phyloP scores from a whole-genome alignment of 352 stramenopile species.

The Pythium graminicola region DNA sequence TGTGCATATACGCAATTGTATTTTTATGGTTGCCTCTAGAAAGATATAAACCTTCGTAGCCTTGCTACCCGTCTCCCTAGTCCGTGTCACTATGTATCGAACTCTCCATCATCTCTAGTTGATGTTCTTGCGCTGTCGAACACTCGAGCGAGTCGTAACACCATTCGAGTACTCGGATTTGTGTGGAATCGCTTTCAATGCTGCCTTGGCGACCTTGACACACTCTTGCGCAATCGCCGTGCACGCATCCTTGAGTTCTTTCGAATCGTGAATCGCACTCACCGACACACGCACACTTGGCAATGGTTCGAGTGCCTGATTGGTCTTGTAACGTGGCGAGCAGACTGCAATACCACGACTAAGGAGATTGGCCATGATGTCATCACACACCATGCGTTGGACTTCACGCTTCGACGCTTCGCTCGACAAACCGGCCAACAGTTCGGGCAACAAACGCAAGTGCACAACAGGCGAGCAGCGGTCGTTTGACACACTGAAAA shows the following conservation, averaged over 20 bases:
- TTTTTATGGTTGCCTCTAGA: no score
- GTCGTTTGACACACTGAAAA: constrained; percentile 54
- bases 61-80: neutral
- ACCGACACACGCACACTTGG: constrained; percentile 71
- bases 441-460: constrained; percentile 43
- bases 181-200: constrained; percentile 29
- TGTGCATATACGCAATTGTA: no score
- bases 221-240: constrained; percentile 53
- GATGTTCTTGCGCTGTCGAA: constrained; percentile 41
- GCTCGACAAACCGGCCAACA: constrained; percentile 31
- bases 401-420: constrained; percentile 44
- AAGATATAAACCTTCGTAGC: no score
- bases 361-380: constrained; percentile 55
- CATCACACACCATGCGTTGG: constrained; percentile 54
- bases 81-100: no score
- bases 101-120: no score
- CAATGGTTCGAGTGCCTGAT: constrained; percentile 51
- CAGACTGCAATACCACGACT: constrained; percentile 62
- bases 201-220: constrained; percentile 40
- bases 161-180: constrained; percentile 12
- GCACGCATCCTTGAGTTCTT: constrained; percentile 52
- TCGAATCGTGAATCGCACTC: constrained; percentile 54
- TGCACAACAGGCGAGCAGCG: constrained; percentile 66
- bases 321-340: constrained; percentile 65
- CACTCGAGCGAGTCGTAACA: constrained; percentile 13